These are phyloP conservation scores for Gossypium anomalum DNA, from an alignment of 345 rosid species.

Conservation along the genomic window DNA sequence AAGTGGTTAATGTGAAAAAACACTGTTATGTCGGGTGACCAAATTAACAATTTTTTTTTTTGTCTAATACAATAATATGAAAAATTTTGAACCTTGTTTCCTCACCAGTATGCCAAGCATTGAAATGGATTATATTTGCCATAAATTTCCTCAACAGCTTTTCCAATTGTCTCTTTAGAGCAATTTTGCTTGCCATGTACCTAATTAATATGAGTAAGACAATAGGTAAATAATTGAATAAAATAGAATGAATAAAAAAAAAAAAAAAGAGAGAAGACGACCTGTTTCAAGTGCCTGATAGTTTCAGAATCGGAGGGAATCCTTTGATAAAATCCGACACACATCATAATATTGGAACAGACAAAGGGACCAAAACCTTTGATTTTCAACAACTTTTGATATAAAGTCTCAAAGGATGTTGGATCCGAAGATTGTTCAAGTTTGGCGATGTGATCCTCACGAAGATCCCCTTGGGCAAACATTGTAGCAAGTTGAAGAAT, in stretches of 20 bases:
- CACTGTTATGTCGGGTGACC: too few species aligned
- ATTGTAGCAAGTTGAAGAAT: constrained; percentile 28
- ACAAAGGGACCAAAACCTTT: constrained; percentile 42
- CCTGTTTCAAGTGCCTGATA: constrained; percentile 26
- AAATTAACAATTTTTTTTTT: too few species aligned
- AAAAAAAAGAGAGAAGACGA: not conserved
- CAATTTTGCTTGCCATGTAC: constrained; percentile 28
- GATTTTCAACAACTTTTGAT: constrained; percentile 9
- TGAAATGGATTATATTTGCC: constrained; percentile 11
- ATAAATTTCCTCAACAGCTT: constrained; percentile 26
- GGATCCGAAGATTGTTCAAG: constrained; percentile 8
- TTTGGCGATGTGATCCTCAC: constrained; percentile 5
- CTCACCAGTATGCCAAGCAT: not conserved
- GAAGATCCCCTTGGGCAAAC: constrained; percentile 24
- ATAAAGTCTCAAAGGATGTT: not conserved
- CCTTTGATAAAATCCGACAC: constrained; percentile 39
- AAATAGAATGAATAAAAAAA: not conserved
- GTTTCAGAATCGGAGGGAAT: constrained; percentile 52
- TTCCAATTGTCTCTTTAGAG: not conserved
- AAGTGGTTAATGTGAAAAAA: too few species aligned
- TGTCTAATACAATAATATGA: constrained; percentile 3
- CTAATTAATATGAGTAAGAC: not conserved
- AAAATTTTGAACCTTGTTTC: not conserved
- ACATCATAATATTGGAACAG: constrained; percentile 40
- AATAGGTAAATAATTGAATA: not conserved